A percentile compares a stretch with the other conserved stretches of the same genome.
These are phyloP conservation scores for Diplodia intermedia DNA, from an alignment of 2,329 filamentous ascomycete genomes.

Conservation along the genomic window DNA sequence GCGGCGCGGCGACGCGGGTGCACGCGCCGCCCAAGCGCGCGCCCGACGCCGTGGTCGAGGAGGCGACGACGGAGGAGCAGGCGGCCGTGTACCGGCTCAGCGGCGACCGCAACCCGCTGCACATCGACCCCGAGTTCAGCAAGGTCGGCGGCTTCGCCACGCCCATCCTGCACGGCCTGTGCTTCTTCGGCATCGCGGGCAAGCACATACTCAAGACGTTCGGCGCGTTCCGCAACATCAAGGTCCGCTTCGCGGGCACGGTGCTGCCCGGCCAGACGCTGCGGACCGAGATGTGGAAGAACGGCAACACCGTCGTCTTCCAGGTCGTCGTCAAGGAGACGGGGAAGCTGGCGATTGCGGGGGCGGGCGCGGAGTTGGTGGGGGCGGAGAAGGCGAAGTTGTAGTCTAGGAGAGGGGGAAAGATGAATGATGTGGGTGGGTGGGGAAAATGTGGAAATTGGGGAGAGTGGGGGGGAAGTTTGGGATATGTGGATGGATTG, in stretches of 20 bases:
- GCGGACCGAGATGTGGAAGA: slow-evolving; percentile 85
- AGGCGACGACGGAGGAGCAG: slow-evolving; percentile 86
- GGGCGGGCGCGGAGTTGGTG: slow-evolving; percentile 78
- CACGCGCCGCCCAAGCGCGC: slow-evolving; percentile 74
- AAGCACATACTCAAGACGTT: slow-evolving; percentile 71
- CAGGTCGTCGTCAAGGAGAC: slow-evolving; percentile 91
- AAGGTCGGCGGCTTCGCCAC: slow-evolving; percentile 94
- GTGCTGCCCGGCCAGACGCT: slow-evolving; percentile 88
- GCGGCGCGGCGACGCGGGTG: slow-evolving; percentile 78
- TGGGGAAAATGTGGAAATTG: background rate
- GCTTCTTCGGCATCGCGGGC: slow-evolving; percentile 88
- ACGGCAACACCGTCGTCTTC: slow-evolving; percentile 73
- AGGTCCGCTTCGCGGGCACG: slow-evolving; percentile 87
- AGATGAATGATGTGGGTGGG: background rate
- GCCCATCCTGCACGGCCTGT: slow-evolving; percentile 96
- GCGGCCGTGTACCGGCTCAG: slow-evolving; percentile 91
- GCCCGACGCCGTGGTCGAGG: slow-evolving; percentile 83
- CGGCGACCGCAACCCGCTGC: slow-evolving; percentile 94
- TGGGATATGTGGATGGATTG: background rate
- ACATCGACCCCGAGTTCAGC: slow-evolving; percentile 93
- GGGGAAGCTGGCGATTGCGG: slow-evolving; percentile 84
- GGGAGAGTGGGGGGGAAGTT: background rate
- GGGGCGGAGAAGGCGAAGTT: slow-evolving; percentile 48
- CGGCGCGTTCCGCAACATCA: slow-evolving; percentile 80
- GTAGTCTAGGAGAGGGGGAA: slow-evolving; percentile 33